Percentiles rank a stretch among this genome's conserved stretches.
These are phyloP conservation scores for Hansenula sp. DNA, from an alignment of 1,139 yeast species.

Conservation along the genomic window DNA sequence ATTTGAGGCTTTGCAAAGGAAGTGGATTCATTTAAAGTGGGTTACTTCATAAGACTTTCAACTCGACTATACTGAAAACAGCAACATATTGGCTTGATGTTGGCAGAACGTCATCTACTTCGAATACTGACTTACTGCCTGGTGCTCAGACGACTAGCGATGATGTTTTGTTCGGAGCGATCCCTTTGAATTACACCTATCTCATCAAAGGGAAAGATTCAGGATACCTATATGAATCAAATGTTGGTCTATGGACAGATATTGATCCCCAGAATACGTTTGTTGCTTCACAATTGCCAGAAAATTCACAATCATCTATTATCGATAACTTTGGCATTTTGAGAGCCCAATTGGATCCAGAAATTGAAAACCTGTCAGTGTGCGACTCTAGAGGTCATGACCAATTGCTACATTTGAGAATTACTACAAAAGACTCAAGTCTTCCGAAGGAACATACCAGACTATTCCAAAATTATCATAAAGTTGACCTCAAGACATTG, in stretches of 20 bases:
- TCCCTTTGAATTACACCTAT: slow-evolving; percentile 19
- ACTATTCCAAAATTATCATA: slow-evolving; percentile 9
- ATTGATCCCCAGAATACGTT: slow-evolving; percentile 11
- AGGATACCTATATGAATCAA: slow-evolving; percentile 13
- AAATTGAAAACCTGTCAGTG: slow-evolving; percentile 1
- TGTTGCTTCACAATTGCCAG: slow-evolving; percentile 5
- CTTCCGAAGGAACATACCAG: slow-evolving; percentile 9
- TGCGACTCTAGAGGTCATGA: slow-evolving; percentile 10
- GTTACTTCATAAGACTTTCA: too few species aligned
- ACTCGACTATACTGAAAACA: neutral
- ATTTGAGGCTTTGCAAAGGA: too few species aligned
- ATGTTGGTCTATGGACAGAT: slow-evolving; percentile 16
- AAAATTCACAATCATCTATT: slow-evolving; percentile 2
- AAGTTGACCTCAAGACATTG: slow-evolving; percentile 15
- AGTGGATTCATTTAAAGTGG: too few species aligned
- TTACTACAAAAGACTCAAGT: neutral
- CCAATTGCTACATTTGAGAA: slow-evolving; percentile 8
- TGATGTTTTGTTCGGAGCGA: slow-evolving; percentile 6
- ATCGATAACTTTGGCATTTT: slow-evolving; percentile 17
- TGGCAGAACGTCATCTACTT: neutral
- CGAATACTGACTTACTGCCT: neutral
- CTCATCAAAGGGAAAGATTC: slow-evolving; percentile 6
- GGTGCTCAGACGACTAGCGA: neutral
- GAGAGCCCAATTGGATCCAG: neutral
- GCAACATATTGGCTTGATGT: neutral